Percentiles rank a stretch among this genome's conserved stretches.
These are phyloP conservation scores for Starmerella scarabaei DNA, from an alignment of 805 yeast genomes.

Conservation along the genomic window DNA sequence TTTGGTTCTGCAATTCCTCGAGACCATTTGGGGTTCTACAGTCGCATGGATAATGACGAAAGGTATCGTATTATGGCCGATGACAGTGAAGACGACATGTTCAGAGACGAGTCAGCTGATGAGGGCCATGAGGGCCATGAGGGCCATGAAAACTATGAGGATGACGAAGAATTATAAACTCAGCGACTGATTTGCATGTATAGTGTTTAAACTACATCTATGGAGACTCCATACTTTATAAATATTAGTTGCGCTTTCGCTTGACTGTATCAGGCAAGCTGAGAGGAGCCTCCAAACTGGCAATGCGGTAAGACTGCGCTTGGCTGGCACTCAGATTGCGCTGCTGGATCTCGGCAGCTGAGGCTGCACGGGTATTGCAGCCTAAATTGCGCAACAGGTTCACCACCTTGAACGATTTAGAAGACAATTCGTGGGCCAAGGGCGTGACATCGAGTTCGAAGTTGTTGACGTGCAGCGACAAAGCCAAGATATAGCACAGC, in stretches of 20 bases:
- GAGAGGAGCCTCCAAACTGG: slow-evolving; percentile 76
- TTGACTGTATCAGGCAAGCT: slow-evolving; percentile 71
- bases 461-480: slow-evolving; percentile 61
- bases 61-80: slow-evolving; percentile 24
- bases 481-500: slow-evolving; percentile 61
- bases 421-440: slow-evolving; percentile 67
- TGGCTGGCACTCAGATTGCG: slow-evolving; percentile 26
- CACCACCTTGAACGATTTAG: slow-evolving; percentile 61
- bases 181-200: not conserved
- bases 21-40: slow-evolving; percentile 23
- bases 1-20: slow-evolving; percentile 20
- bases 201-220: not conserved
- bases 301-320: slow-evolving; percentile 55
- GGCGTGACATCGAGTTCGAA: slow-evolving; percentile 67
- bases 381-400: slow-evolving; percentile 71
- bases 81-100: slow-evolving; percentile 5
- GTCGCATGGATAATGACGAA: slow-evolving; percentile 27
- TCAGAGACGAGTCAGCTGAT: slow-evolving; percentile 6
- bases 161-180: not conserved
- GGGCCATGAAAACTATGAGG: not conserved
- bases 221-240: too few relatives aligned
- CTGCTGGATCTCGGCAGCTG: slow-evolving; percentile 30
- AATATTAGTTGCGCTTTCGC: slow-evolving; percentile 27
- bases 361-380: slow-evolving; percentile 58
- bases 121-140: not conserved